Percentiles rank a stretch among this genome's conserved stretches.
phyloP scores from a whole-genome alignment of 202 grass and related monocot genomes.

The Zoysia matrella region DNA sequence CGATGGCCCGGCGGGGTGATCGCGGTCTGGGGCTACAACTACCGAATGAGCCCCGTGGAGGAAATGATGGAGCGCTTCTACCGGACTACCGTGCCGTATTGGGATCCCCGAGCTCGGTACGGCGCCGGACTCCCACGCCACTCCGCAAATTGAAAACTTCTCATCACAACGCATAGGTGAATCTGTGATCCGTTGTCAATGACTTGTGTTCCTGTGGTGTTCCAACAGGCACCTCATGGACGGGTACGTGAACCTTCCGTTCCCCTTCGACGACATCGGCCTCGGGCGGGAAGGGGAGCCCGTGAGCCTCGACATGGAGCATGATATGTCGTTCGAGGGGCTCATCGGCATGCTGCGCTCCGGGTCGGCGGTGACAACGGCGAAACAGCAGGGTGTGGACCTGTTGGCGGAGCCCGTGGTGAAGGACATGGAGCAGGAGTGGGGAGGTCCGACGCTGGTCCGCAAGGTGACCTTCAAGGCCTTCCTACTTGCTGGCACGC shows the following conservation, averaged over 20 bases:
- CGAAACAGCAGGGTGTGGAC: conserved; percentile 39
- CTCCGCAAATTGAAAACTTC: neutral
- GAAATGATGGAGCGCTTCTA: conserved; percentile 30
- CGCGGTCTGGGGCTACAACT: conserved; percentile 25
- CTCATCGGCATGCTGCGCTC: conserved; percentile 40
- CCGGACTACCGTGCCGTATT: conserved; percentile 35
- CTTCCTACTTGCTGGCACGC: conserved; percentile 56
- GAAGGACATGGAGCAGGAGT: conserved; percentile 52
- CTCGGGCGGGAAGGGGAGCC: conserved; percentile 41
- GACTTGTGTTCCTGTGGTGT: neutral
- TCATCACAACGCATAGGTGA: neutral
- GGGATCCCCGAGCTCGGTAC: conserved; percentile 43
- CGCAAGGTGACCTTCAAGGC: conserved; percentile 50
- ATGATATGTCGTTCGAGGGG: conserved; percentile 36
- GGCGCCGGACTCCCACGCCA: neutral
- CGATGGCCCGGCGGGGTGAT: conserved; percentile 6
- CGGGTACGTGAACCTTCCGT: conserved; percentile 43
- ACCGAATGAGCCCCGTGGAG: conserved; percentile 34
- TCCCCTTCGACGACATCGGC: conserved; percentile 49
- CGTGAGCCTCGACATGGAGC: conserved; percentile 37
- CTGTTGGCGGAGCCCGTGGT: conserved; percentile 43
- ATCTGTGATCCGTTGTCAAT: neutral
- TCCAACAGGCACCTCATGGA: neutral
- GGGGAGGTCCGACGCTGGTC: conserved; percentile 46
- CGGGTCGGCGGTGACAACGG: conserved; percentile 33